These are phyloP conservation scores for Petasospora fabianii DNA, from an alignment of 1,139 yeast genomes.

Conservation along the genomic window DNA sequence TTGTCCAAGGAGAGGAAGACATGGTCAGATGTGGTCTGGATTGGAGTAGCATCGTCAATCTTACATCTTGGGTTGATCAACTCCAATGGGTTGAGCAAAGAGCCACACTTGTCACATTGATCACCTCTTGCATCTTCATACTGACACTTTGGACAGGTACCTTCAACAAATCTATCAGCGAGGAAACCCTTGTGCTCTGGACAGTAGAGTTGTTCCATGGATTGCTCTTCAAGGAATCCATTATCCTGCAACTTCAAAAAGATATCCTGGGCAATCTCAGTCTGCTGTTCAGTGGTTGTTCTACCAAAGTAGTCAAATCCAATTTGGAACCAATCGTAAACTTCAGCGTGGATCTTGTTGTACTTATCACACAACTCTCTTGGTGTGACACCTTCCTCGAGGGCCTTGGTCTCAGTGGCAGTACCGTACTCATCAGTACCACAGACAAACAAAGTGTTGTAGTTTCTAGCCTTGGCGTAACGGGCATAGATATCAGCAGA, in stretches of 20 bases:
- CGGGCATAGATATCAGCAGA: constrained; percentile 94
- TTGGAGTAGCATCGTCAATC: constrained; percentile 78
- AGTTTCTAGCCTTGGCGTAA: constrained; percentile 83
- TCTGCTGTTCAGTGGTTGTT: constrained; percentile 88
- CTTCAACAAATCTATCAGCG: constrained; percentile 97
- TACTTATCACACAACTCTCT: constrained; percentile 86
- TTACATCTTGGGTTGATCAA: constrained; percentile 94
- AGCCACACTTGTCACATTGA: constrained; percentile 97
- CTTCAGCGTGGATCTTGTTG: constrained; percentile 78
- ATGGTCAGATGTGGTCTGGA: constrained; percentile 78
- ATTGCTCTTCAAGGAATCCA: constrained; percentile 78
- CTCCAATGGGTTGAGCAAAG: constrained; percentile 84
- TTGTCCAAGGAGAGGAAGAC: constrained; percentile 80
- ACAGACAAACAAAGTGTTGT: constrained; percentile 80
- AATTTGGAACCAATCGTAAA: constrained; percentile 95
- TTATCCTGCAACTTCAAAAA: constrained; percentile 71
- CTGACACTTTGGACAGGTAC: constrained; percentile 91
- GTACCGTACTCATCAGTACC: constrained; percentile 99
- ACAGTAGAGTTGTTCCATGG: constrained; percentile 88
- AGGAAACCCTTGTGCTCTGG: constrained; percentile 84
- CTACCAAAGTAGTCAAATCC: constrained; percentile 95
- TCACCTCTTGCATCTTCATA: constrained; percentile 99
- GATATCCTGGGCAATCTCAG: constrained; percentile 93
- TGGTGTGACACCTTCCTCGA: constrained; percentile 90
- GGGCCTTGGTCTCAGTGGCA: constrained; percentile 97